These are phyloP conservation scores for Melampsora americana DNA, from an alignment of 1,284 basidiomycete genomes.

Conservation along the genomic window DNA sequence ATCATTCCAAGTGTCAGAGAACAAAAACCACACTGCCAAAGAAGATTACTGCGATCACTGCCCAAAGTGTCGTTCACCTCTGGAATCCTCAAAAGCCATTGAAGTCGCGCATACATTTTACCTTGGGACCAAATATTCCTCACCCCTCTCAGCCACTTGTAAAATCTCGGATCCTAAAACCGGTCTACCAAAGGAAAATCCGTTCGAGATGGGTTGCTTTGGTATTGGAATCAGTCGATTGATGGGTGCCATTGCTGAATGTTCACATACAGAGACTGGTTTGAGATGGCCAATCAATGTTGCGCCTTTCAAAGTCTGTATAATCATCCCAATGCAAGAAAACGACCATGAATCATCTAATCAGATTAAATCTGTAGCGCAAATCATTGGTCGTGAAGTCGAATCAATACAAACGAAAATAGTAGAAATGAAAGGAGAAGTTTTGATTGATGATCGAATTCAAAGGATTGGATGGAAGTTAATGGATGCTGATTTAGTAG, in stretches of 20 bases:
- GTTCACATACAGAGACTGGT: slow-evolving; percentile 45
- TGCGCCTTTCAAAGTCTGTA: slow-evolving; percentile 50
- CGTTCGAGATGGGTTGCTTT: slow-evolving; percentile 56
- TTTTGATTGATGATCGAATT: slow-evolving; percentile 53
- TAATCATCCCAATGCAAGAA: slow-evolving; percentile 45
- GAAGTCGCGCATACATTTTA: slow-evolving; percentile 55
- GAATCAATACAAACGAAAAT: not conserved
- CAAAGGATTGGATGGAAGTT: slow-evolving; percentile 50
- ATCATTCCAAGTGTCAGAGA: not conserved
- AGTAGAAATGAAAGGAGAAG: slow-evolving; percentile 33
- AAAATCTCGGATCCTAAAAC: slow-evolving; percentile 41
- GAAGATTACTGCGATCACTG: slow-evolving; percentile 49
- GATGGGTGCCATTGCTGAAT: slow-evolving; percentile 52
- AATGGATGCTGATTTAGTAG: slow-evolving; percentile 53
- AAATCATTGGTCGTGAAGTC: not conserved
- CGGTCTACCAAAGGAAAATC: slow-evolving; percentile 15
- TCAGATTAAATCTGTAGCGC: not conserved
- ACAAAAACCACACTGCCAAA: not conserved
- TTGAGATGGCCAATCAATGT: slow-evolving; percentile 51
- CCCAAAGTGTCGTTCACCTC: slow-evolving; percentile 29
- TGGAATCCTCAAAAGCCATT: slow-evolving; percentile 50
- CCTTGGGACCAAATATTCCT: slow-evolving; percentile 53
- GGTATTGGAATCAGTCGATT: slow-evolving; percentile 55
- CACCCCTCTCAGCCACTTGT: slow-evolving; percentile 49
- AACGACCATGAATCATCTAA: not conserved